Base-by-base conservation (phyloP, 148 eudicot genomes). In the Mesembryanthemum crystallinum region DNA sequence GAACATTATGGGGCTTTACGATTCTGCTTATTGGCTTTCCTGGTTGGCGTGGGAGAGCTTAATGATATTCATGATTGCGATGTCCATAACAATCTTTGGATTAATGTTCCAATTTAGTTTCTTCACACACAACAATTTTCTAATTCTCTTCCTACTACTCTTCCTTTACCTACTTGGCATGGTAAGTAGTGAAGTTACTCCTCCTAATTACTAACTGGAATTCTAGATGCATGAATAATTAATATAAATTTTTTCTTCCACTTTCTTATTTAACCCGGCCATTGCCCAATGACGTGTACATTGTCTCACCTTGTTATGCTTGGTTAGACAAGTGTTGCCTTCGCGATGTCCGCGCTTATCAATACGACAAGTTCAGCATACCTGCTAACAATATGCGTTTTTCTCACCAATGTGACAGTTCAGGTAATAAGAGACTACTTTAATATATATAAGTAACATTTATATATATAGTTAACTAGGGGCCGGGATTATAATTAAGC, bases 1-100 rank as follows among this genome's bases (percentile, higher is more conserved):
- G 96, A 77, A 83, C 51, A 85, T 90, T 81, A 90, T 90, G 92
- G 96, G 96, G 70, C 96, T 90, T 33, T 88, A 88, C 84, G 96
- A 90, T 76, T 84, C 90, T 55, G 96, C 96, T 25, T 86, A 90
- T 69, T 90, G 96, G 96, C 78, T 90, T 58, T 88, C 96, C 3
- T 90, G 96, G 96, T 77, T 90, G 59, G 80, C 81, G 0, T 89
- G 92, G 90, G 96, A 90, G 78, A 86, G 83, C 76, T 69, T 87
- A 39, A 64, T 89, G 17, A 73, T 81, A 24, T 47, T 83, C 62
- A 39, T 88, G 25, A 85, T 92, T 10, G 77, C 96, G 21, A 82
- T 89, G 73, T 67, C 85, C 71, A 87, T 85, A 43, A 86, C 85
- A 72, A 89, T 88, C 72, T 88, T 86, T 69, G 96, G 96, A 33